These are phyloP conservation scores for Fusarium nodosum DNA, from an alignment of 2,329 filamentous ascomycete species.

Conservation along the genomic window DNA sequence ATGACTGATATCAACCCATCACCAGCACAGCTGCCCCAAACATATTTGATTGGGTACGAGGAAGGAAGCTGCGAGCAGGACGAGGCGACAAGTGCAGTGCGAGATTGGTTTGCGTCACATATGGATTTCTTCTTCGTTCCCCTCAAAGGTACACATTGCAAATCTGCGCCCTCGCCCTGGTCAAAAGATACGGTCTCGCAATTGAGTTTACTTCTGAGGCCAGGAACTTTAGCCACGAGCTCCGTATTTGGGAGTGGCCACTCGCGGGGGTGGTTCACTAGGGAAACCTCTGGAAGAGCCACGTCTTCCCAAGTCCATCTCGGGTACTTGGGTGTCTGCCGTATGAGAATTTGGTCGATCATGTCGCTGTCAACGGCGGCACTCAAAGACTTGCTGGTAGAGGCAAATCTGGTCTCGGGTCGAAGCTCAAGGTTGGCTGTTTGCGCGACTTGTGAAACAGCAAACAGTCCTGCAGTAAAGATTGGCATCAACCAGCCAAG, in stretches of 20 bases:
- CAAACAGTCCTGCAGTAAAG: constrained; percentile 50
- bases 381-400: constrained; percentile 37
- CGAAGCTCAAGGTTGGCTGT: constrained; percentile 42
- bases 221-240: constrained; percentile 40
- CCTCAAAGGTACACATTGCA: constrained; percentile 41
- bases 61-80: constrained; percentile 42
- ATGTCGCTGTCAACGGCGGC: constrained; percentile 30
- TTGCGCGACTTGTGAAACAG: constrained; percentile 40
- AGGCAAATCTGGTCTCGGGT: constrained; percentile 42
- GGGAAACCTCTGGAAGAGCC: constrained; percentile 42
- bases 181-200: constrained; percentile 42
- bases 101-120: constrained; percentile 33
- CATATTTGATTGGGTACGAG: constrained; percentile 42
- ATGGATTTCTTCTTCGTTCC: constrained; percentile 35
- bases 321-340: constrained; percentile 44
- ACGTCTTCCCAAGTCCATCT: constrained; percentile 48
- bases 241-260: constrained; percentile 47
- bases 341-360: constrained; percentile 41
- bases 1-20: constrained; percentile 42
- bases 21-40: constrained; percentile 48
- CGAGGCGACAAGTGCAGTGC: constrained; percentile 44
- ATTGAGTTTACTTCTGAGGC: constrained; percentile 35
- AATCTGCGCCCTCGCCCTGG: constrained; percentile 29
- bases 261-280: constrained; percentile 31
- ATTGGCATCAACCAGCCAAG: constrained; percentile 51